Evolutionary conservation across 2,329 filamentous ascomycete species (phyloP).

Genomic region (Elsinoe perseae): DNA sequence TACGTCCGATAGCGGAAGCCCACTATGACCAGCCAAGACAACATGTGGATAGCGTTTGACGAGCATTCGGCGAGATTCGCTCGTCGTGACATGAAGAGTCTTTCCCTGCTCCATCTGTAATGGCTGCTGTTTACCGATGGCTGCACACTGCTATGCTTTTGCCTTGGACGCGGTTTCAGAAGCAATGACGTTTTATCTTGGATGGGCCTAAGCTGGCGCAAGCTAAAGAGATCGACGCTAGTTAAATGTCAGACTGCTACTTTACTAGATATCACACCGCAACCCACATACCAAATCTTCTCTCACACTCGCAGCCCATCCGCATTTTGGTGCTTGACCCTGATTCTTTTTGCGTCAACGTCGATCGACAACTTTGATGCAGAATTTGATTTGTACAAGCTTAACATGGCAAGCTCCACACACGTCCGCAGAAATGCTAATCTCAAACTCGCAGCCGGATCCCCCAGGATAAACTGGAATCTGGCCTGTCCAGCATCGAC

Average conservation of each 20-base stretch:
- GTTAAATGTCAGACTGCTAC: not conserved
- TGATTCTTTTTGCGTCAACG: not conserved
- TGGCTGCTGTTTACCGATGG: not conserved
- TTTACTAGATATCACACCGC: not conserved
- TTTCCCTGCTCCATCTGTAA: not conserved
- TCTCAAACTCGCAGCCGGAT: not conserved
- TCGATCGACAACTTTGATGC: not conserved
- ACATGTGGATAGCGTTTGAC: not conserved
- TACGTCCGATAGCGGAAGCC: not conserved
- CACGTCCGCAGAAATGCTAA: not conserved
- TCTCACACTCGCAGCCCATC: not conserved
- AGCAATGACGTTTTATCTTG: not conserved
- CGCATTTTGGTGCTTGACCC: not conserved
- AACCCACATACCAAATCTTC: not conserved
- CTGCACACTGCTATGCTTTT: not conserved
- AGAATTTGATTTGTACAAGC: not conserved
- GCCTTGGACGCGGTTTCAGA: not conserved
- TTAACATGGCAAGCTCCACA: not conserved
- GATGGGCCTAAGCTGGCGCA: not conserved
- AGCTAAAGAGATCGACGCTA: not conserved
- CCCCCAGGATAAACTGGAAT: not conserved
- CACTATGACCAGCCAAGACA: not conserved
- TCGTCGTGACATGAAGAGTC: not conserved
- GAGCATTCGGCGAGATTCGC: not conserved
- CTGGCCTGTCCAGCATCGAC: not conserved